phyloP scores from a whole-genome alignment of 768 basidiomycete species.

The Neoboletus brunneissimus region DNA sequence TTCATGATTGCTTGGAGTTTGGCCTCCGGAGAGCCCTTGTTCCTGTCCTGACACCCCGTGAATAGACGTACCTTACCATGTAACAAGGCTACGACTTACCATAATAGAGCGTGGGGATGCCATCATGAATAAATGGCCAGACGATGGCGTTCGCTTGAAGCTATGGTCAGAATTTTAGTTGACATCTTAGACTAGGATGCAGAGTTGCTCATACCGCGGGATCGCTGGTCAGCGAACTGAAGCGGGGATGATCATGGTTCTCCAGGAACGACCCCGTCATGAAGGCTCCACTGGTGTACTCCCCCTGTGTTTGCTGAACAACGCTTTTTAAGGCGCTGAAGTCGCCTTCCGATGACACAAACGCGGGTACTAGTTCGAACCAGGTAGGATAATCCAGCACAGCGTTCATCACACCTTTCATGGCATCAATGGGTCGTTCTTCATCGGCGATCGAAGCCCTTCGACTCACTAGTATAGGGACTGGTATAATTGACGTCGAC shows the following conservation, averaged over 20 bases:
- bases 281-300: slow-evolving; percentile 41
- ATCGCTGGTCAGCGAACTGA: slow-evolving; percentile 42
- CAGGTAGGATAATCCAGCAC: slow-evolving; percentile 52
- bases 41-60: slow-evolving; percentile 39
- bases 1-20: slow-evolving; percentile 49
- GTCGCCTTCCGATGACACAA: slow-evolving; percentile 34
- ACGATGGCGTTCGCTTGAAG: slow-evolving; percentile 47
- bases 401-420: slow-evolving; percentile 40
- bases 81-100: slow-evolving; percentile 23
- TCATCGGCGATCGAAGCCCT: background rate
- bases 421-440: background rate
- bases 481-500: slow-evolving; percentile 39
- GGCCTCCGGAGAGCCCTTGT: slow-evolving; percentile 46
- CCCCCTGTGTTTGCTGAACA: slow-evolving; percentile 32
- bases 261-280: slow-evolving; percentile 49
- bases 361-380: slow-evolving; percentile 42
- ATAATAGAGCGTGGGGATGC: slow-evolving; percentile 51
- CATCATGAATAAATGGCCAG: slow-evolving; percentile 50
- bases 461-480: slow-evolving; percentile 40
- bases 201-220: slow-evolving; percentile 32
- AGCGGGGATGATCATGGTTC: slow-evolving; percentile 55
- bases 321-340: slow-evolving; percentile 30
- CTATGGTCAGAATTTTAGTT: slow-evolving; percentile 20
- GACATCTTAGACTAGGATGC: too few relatives aligned
- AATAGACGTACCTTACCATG: background rate